phyloP scores from a whole-genome alignment of 176 grass and related monocot species.

The Oryza officinalis region DNA sequence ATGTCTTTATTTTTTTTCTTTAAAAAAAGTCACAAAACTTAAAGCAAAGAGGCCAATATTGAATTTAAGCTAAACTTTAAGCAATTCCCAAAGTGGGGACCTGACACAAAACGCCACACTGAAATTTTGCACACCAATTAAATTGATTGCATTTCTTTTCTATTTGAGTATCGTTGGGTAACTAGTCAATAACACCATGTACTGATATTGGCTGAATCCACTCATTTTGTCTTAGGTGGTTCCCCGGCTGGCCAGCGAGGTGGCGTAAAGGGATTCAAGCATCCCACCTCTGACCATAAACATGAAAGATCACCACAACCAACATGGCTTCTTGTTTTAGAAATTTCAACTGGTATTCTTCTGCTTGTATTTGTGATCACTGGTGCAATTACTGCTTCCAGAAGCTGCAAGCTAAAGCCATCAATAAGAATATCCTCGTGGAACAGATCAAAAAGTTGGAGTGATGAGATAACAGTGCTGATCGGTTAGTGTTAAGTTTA shows the following conservation, averaged over 20 bases:
- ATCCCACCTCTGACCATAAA: slow-evolving; percentile 42
- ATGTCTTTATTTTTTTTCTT: no score
- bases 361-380: slow-evolving; percentile 68
- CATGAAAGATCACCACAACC: slow-evolving; percentile 61
- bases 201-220: slow-evolving; percentile 23
- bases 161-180: neutral
- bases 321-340: slow-evolving; percentile 86
- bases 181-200: neutral
- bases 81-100: neutral
- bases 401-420: slow-evolving; percentile 70
- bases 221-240: slow-evolving; percentile 50
- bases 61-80: neutral
- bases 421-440: slow-evolving; percentile 69
- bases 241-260: slow-evolving; percentile 50
- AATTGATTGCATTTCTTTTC: neutral
- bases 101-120: neutral
- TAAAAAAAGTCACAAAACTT: neutral
- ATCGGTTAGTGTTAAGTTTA: slow-evolving; percentile 52
- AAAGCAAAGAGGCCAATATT: neutral
- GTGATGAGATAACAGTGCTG: slow-evolving; percentile 66
- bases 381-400: slow-evolving; percentile 65
- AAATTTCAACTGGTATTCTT: slow-evolving; percentile 86
- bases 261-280: slow-evolving; percentile 43
- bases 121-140: neutral
- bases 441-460: slow-evolving; percentile 70